phyloP scores from a whole-genome alignment of 2,329 filamentous ascomycete species.

The Calonectria pauciramosa region DNA sequence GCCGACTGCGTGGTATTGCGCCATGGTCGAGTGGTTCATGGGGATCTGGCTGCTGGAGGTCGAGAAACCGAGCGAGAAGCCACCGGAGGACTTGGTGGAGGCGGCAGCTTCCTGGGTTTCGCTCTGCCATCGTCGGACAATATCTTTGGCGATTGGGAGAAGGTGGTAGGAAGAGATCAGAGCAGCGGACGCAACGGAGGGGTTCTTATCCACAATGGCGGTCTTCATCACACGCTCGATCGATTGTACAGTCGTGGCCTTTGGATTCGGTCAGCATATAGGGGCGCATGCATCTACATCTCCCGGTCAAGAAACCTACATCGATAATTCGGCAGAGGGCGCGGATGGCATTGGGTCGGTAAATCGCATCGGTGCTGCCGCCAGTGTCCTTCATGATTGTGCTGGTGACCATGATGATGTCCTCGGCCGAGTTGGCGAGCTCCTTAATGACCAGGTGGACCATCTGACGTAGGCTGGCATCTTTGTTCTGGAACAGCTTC shows the following conservation, averaged over 20 bases:
- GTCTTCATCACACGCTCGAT: conserved; percentile 99
- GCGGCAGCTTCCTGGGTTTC: conserved; percentile 98
- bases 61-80: conserved; percentile 94
- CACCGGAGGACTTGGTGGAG: conserved; percentile 87
- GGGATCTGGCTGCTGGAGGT: conserved; percentile 79
- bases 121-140: conserved; percentile 97
- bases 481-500: conserved; percentile 99
- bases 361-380: conserved; percentile 93
- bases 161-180: conserved; percentile 98
- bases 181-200: conserved; percentile 95
- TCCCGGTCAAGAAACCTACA: conserved; percentile 65
- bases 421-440: conserved; percentile 92
- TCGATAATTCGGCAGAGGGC: conserved; percentile 97
- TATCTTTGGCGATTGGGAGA: conserved; percentile 93
- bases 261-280: conserved; percentile 45
- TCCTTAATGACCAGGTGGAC: conserved; percentile 99
- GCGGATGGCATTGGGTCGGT: conserved; percentile 95
- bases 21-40: conserved; percentile 97
- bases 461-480: conserved; percentile 98
- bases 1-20: conserved; percentile 98
- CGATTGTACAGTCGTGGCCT: conserved; percentile 95
- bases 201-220: conserved; percentile 98
- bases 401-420: conserved; percentile 99
- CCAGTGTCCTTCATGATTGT: conserved; percentile 99
- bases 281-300: conserved; percentile 32